phyloP scores from a whole-genome alignment of 2,329 filamentous ascomycete genomes.

The Arthrinium puccinioides region DNA sequence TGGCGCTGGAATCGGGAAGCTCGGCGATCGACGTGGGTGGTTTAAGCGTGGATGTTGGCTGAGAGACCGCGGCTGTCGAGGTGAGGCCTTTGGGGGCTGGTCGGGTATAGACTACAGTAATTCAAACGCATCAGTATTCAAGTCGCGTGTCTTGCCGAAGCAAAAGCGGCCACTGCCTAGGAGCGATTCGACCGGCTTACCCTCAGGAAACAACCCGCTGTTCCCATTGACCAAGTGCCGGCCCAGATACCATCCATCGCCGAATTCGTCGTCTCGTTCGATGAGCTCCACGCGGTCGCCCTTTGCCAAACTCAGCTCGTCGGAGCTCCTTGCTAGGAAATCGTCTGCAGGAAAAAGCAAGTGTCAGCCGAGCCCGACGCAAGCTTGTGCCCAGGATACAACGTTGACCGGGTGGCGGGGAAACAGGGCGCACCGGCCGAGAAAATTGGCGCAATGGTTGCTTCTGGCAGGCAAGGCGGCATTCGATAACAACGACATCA shows the following conservation, averaged over 20 bases:
- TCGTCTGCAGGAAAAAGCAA: conserved; percentile 54
- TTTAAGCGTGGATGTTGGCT: conserved; percentile 18
- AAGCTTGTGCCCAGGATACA: neutral
- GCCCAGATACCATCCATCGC: conserved; percentile 79
- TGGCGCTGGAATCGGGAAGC: no score
- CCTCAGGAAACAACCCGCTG: conserved; percentile 77
- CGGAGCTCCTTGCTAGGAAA: conserved; percentile 82
- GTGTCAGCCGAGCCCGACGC: neutral
- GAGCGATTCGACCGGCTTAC: no score
- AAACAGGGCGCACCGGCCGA: no score
- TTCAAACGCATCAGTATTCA: conserved; percentile 4
- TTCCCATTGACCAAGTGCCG: conserved; percentile 66
- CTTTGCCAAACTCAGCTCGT: conserved; percentile 84
- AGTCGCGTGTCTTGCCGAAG: no score
- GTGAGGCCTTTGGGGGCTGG: conserved; percentile 40
- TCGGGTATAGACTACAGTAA: conserved; percentile 51
- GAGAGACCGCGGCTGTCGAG: conserved; percentile 17
- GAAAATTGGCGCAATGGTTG: no score
- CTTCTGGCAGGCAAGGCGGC: no score
- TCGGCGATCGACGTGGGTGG: conserved; percentile 5
- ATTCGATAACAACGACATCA: no score
- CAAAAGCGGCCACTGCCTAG: no score
- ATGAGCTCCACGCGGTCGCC: conserved; percentile 78
- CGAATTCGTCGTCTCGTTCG: conserved; percentile 82
- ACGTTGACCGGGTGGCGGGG: no score